A percentile compares a stretch with the other conserved stretches of the same genome.
Evolutionary conservation across 176 grass and related monocot species (phyloP).

Genomic region (Canna indica): DNA sequence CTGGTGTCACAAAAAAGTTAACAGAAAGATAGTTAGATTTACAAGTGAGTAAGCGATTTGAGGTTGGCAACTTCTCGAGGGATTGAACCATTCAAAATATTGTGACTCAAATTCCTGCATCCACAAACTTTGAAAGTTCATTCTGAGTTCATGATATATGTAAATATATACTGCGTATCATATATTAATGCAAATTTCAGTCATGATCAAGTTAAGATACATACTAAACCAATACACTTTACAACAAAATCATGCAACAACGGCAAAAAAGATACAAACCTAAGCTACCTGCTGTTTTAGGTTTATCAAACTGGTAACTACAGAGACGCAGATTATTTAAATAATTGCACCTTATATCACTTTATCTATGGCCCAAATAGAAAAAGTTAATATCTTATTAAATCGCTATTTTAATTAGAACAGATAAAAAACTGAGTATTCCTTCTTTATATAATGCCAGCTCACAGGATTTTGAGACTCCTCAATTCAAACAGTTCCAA

Average conservation of each 20-base stretch:
- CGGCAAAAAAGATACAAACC: too few relatives aligned
- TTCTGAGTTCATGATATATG: not conserved
- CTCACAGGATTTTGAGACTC: conserved; percentile 40
- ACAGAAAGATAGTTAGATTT: conserved; percentile 12
- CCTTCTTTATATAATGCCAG: too few relatives aligned
- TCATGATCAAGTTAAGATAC: not conserved
- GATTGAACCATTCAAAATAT: conserved; percentile 16
- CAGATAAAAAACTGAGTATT: not conserved
- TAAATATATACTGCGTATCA: not conserved
- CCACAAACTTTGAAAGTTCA: conserved; percentile 3
- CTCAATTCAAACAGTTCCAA: conserved; percentile 29
- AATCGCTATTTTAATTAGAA: not conserved
- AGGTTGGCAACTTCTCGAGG: conserved; percentile 21
- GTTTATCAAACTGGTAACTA: too few relatives aligned
- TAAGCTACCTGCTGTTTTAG: too few relatives aligned
- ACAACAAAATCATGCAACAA: not conserved
- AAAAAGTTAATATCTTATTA: too few relatives aligned
- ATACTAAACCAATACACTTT: not conserved
- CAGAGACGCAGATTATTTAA: too few relatives aligned
- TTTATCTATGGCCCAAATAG: too few relatives aligned
- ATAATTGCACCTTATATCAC: too few relatives aligned
- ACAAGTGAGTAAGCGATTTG: conserved; percentile 37
- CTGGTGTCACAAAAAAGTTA: not conserved
- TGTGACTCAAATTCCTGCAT: conserved; percentile 21
- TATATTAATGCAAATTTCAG: not conserved